phyloP scores from a whole-genome alignment of 2,329 filamentous ascomycete species.

The Fusarium phyllophilum region DNA sequence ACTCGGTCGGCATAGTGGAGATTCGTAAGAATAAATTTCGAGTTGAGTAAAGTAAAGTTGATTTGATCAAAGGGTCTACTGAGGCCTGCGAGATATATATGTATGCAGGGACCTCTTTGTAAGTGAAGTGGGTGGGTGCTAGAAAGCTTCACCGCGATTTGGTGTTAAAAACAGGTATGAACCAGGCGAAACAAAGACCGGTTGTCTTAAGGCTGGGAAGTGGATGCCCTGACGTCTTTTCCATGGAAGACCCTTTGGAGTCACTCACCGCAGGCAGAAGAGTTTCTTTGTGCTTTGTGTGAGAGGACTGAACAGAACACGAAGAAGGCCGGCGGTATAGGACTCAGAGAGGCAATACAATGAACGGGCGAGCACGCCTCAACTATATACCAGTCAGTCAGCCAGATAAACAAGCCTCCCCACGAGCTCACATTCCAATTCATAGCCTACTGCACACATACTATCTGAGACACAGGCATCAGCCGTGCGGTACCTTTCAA shows the following conservation, averaged over 20 bases:
- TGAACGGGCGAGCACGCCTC: slow-evolving; percentile 18
- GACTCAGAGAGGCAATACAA: slow-evolving; percentile 1
- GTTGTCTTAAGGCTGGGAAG: slow-evolving; percentile 34
- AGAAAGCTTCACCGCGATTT: slow-evolving; percentile 29
- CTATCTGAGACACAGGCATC: slow-evolving; percentile 34
- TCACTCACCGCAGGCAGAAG: slow-evolving; percentile 39
- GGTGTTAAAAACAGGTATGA: slow-evolving; percentile 28
- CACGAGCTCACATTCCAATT: slow-evolving; percentile 28
- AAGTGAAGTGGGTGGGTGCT: slow-evolving; percentile 31
- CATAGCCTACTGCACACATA: slow-evolving; percentile 14
- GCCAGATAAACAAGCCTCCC: slow-evolving; percentile 1
- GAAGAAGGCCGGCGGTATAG: slow-evolving; percentile 24
- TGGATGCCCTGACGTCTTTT: slow-evolving; percentile 33
- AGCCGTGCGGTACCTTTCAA: slow-evolving; percentile 13
- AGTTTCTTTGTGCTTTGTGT: slow-evolving; percentile 11
- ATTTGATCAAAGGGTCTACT: slow-evolving; percentile 9
- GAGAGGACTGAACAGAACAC: slow-evolving; percentile 14
- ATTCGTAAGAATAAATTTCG: not conserved
- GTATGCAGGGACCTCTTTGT: slow-evolving; percentile 16
- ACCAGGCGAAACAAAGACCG: slow-evolving; percentile 34
- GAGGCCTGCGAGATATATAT: slow-evolving; percentile 7
- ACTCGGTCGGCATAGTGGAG: slow-evolving; percentile 50
- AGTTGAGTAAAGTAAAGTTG: not conserved
- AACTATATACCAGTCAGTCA: slow-evolving; percentile 37
- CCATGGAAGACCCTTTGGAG: slow-evolving; percentile 32